Conservation (phyloP, 1,284 basidiomycete species). For the Irpex rosettiformis region DNA sequence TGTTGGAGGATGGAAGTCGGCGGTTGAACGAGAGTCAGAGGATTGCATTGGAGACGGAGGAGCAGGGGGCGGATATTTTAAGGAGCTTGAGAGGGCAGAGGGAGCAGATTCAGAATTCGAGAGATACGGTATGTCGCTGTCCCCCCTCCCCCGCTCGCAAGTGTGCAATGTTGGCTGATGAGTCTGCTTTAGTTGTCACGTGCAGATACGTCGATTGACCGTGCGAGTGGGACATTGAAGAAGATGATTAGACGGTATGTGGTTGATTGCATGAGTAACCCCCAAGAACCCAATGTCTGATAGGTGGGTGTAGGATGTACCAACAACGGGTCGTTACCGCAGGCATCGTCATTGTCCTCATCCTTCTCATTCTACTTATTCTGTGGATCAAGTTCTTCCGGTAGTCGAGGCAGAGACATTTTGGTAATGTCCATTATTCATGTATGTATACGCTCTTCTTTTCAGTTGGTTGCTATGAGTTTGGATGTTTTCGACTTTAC, state of each 20-base stretch:
- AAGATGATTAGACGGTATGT: conserved; percentile 74
- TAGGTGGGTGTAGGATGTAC: conserved; percentile 69
- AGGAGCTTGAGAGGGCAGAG: conserved; percentile 83
- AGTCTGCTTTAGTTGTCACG: conserved; percentile 47
- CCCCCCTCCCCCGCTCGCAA: no score
- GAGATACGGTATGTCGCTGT: conserved; percentile 84
- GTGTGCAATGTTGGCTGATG: neutral
- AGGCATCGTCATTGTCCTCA: conserved; percentile 65
- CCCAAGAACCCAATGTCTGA: conserved; percentile 10
- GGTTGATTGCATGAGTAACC: neutral
- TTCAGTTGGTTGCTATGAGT: no score
- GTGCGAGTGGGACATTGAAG: conserved; percentile 70
- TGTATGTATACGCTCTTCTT: neutral
- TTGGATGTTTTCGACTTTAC: no score
- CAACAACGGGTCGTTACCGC: conserved; percentile 72
- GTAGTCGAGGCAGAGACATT: conserved; percentile 15
- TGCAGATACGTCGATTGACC: conserved; percentile 71
- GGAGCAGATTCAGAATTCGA: conserved; percentile 93
- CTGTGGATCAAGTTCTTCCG: conserved; percentile 65
- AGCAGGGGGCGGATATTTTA: conserved; percentile 92
- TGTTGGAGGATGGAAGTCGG: conserved; percentile 72
- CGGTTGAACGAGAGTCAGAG: conserved; percentile 89
- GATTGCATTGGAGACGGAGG: conserved; percentile 94
- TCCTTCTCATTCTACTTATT: conserved; percentile 68
- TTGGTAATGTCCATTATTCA: neutral